A percentile compares a stretch with the other conserved stretches of the same genome.
phyloP scores from a whole-genome alignment of 768 basidiomycete species.

The Hericium coralloides region DNA sequence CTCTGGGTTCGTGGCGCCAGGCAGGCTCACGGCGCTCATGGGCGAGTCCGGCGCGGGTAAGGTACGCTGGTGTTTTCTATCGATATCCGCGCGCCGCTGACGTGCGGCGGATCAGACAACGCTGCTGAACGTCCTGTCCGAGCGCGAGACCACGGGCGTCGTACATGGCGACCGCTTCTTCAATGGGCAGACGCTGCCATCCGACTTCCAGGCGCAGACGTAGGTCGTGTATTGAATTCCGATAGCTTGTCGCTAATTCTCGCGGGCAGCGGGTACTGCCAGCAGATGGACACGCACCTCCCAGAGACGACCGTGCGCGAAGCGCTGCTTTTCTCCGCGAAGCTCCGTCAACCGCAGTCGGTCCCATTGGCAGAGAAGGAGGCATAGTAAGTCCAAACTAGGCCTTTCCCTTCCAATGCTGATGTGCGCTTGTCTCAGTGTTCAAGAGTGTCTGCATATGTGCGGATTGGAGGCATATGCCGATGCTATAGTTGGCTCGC shows the following conservation, averaged over 20 bases:
- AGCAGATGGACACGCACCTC: slow-evolving; percentile 82
- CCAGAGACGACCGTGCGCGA: slow-evolving; percentile 72
- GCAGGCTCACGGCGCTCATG: slow-evolving; percentile 74
- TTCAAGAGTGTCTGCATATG: slow-evolving; percentile 50
- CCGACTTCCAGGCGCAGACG: slow-evolving; percentile 51
- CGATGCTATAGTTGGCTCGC: slow-evolving; percentile 59
- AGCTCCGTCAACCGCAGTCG: slow-evolving; percentile 60
- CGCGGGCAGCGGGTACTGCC: slow-evolving; percentile 60
- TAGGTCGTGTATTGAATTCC: slow-evolving; percentile 15
- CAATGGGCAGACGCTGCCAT: slow-evolving; percentile 34
- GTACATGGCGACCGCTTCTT: slow-evolving; percentile 35
- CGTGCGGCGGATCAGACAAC: too few species aligned
- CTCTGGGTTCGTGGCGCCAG: slow-evolving; percentile 74
- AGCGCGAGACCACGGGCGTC: slow-evolving; percentile 29
- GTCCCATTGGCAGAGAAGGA: slow-evolving; percentile 66
- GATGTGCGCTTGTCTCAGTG: slow-evolving; percentile 20
- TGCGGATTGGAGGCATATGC: slow-evolving; percentile 54
- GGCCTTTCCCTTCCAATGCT: neutral
- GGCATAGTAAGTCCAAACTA: slow-evolving; percentile 46
- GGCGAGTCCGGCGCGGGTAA: slow-evolving; percentile 49
- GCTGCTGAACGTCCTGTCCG: slow-evolving; percentile 37
- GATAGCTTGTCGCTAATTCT: slow-evolving; percentile 17
- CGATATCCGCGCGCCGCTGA: neutral
- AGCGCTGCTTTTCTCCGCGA: slow-evolving; percentile 72
- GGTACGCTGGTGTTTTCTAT: slow-evolving; percentile 15